A percentile compares a stretch with the other conserved stretches of the same genome.
Evolutionary conservation across 495 filamentous ascomycete species (phyloP).

Genomic region (Pyronema domesticum): DNA sequence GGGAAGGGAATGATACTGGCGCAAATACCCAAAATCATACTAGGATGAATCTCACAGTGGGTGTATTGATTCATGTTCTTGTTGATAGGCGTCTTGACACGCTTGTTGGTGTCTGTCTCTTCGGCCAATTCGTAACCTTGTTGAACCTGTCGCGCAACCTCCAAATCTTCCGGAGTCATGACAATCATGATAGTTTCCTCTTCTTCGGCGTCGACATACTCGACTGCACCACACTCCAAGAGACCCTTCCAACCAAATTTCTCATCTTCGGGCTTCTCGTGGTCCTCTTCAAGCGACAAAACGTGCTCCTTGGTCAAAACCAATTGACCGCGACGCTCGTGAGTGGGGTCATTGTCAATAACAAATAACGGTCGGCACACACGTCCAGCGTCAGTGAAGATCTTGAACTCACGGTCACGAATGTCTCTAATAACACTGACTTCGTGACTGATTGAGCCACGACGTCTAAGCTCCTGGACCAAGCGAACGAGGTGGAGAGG

Average conservation of each 20-base stretch:
- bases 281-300: slow-evolving; percentile 47
- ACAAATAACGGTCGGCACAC: slow-evolving; percentile 87
- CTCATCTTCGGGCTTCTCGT: slow-evolving; percentile 40
- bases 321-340: slow-evolving; percentile 53
- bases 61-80: slow-evolving; percentile 38
- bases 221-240: slow-evolving; percentile 61
- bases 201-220: slow-evolving; percentile 94
- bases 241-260: slow-evolving; percentile 79
- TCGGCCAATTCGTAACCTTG: slow-evolving; percentile 46
- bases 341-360: slow-evolving; percentile 56
- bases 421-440: slow-evolving; percentile 89
- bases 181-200: slow-evolving; percentile 98
- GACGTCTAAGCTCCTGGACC: slow-evolving; percentile 56
- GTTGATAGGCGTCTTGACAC: slow-evolving; percentile 59
- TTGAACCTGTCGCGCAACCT: slow-evolving; percentile 47
- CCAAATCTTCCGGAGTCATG: slow-evolving; percentile 92
- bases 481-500: slow-evolving; percentile 61
- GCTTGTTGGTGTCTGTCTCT: slow-evolving; percentile 42
- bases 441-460: slow-evolving; percentile 60
- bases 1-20: slow-evolving; percentile 99
- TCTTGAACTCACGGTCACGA: slow-evolving; percentile 91
- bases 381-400: slow-evolving; percentile 91
- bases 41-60: slow-evolving; percentile 97
- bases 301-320: slow-evolving; percentile 71
- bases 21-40: slow-evolving; percentile 95